phyloP scores from a whole-genome alignment of 768 basidiomycete genomes.

The Mycena vulgaris region DNA sequence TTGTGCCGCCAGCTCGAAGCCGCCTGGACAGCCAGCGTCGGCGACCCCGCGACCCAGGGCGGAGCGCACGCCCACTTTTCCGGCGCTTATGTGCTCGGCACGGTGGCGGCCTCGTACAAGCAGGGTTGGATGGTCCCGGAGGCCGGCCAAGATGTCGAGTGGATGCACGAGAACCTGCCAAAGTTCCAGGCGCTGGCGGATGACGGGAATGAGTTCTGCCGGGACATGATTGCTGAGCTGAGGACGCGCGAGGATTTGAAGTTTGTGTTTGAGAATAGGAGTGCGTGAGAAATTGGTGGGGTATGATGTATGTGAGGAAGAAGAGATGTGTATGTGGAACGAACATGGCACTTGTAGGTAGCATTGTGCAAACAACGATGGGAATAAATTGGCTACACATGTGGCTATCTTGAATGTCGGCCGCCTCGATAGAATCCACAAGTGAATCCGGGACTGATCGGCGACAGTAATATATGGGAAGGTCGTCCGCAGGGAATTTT shows the following conservation, averaged over 20 bases:
- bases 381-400: conserved; percentile 13
- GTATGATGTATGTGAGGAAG: conserved; percentile 20
- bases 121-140: conserved; percentile 11
- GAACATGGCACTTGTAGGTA: conserved; percentile 19
- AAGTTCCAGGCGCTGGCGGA: conserved; percentile 27
- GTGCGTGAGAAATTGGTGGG: conserved; percentile 19
- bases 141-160: conserved; percentile 25
- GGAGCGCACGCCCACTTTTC: conserved; percentile 11
- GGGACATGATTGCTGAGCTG: conserved; percentile 25
- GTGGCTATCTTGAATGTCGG: no score
- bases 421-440: no score
- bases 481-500: no score
- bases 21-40: conserved; percentile 20
- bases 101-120: conserved; percentile 24
- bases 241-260: conserved; percentile 26
- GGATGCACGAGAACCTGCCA: conserved; percentile 20
- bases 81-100: conserved; percentile 18
- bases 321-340: conserved; percentile 17
- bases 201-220: conserved; percentile 28
- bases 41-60: conserved; percentile 15
- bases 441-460: no score
- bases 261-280: conserved; percentile 27
- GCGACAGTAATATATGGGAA: no score
- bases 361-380: conserved; percentile 20
- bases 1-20: conserved; percentile 25